Evolutionary conservation across 306 rosid genomes (phyloP).

Genomic region (Hippophae rhamnoides): DNA sequence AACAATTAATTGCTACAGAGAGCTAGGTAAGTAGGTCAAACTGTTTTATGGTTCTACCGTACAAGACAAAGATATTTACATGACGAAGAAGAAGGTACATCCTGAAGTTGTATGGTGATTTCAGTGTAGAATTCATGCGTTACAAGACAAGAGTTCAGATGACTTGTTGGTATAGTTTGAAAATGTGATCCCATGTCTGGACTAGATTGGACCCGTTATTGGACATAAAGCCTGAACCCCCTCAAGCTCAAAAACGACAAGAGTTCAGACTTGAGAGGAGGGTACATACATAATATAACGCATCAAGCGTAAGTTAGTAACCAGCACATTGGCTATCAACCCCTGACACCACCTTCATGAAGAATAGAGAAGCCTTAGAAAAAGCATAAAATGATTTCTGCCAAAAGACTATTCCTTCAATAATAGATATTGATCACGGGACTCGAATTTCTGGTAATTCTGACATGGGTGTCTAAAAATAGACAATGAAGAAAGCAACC

Average conservation of each 20-base stretch:
- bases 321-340: slow-evolving; percentile 1
- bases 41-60: slow-evolving; percentile 19
- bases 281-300: neutral
- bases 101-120: slow-evolving; percentile 30
- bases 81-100: slow-evolving; percentile 26
- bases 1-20: slow-evolving; percentile 2
- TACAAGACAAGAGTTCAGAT: slow-evolving; percentile 24
- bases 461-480: slow-evolving; percentile 32
- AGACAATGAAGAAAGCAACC: slow-evolving; percentile 3
- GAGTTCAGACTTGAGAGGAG: neutral
- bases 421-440: slow-evolving; percentile 41
- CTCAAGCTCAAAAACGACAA: slow-evolving; percentile 19
- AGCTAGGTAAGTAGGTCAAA: slow-evolving; percentile 19
- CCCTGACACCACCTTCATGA: slow-evolving; percentile 1
- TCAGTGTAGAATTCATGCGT: slow-evolving; percentile 57
- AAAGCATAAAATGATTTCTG: slow-evolving; percentile 15
- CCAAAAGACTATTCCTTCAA: slow-evolving; percentile 18
- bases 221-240: slow-evolving; percentile 22
- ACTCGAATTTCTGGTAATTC: slow-evolving; percentile 13
- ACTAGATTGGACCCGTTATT: too few relatives aligned
- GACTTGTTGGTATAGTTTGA: slow-evolving; percentile 31
- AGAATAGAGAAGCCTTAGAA: slow-evolving; percentile 5
- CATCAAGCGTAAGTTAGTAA: slow-evolving; percentile 14
- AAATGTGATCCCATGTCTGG: slow-evolving; percentile 10
- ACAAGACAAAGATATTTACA: slow-evolving; percentile 27